phyloP scores from a whole-genome alignment of 225 moss, liverwort and hornwort species.

The Straminergon stramineum region DNA sequence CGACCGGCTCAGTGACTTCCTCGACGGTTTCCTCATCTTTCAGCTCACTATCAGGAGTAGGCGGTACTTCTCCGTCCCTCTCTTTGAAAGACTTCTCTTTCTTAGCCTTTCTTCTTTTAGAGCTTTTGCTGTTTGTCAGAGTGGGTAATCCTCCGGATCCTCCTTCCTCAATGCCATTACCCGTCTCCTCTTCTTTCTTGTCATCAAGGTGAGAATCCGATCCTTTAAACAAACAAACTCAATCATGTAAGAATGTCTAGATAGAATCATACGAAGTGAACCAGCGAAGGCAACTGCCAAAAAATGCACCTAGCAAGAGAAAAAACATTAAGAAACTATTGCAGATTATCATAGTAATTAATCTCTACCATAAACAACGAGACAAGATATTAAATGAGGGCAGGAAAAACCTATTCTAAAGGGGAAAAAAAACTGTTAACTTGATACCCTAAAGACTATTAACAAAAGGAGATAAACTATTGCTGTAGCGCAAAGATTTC shows the following conservation, averaged over 20 bases:
- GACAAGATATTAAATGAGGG: neutral
- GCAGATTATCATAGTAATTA: neutral
- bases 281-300: neutral
- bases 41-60: conserved; percentile 31
- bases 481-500: neutral
- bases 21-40: conserved; percentile 39
- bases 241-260: neutral
- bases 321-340: neutral
- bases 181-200: conserved; percentile 33
- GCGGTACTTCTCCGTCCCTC: conserved; percentile 43
- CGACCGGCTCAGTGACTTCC: conserved; percentile 29
- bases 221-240: conserved; percentile 3
- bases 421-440: neutral
- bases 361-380: neutral
- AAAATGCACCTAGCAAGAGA: neutral
- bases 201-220: conserved; percentile 30
- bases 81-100: conserved; percentile 65
- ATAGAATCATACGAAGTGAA: neutral
- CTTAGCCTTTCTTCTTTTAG: conserved; percentile 57
- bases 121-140: conserved; percentile 46
- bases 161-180: conserved; percentile 36
- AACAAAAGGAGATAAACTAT: neutral
- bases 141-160: conserved; percentile 24
- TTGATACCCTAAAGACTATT: neutral
- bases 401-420: neutral